Base-by-base conservation (phyloP, 192 early-diverging fungal genomes). In the Podila clonocystis region DNA sequence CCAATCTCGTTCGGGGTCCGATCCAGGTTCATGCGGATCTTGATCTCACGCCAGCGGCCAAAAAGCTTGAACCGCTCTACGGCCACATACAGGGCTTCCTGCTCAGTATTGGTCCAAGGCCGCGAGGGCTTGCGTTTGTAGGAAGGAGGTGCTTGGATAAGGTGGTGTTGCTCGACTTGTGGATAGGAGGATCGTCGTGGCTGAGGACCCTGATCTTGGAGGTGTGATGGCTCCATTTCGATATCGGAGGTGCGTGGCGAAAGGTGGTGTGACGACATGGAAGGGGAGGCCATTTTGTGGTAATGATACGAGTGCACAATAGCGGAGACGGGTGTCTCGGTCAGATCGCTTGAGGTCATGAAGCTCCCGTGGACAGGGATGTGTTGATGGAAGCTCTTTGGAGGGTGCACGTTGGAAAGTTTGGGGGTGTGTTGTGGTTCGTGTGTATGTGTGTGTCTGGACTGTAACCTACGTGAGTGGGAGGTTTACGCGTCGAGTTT, bases 301-400 rank as follows among this genome's bases (percentile, higher is more conserved):
- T 55, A 22, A 22, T 55, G 52, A 11, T 19, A 26, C 34, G 34
- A 36, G 34, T 36, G 34, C n/a, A 24, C 24, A 24, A 26, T 26
- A 55, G 52, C 11, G 0, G 52, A 55, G 52, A 55, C 52, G 8
- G 52, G 52, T 24, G 75, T 66, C 60, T 79, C 69, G 63, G 26
- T 72, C 30, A 63, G 71, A 50, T 79, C 75, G 26, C 75, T 72
- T 33, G 65, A 72, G 50, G 75, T 79, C 70, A 77, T 77, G 15
- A 28, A 62, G 62, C 65, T 55, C 52, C 52, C 52, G 52, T 24
- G 24, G n/a, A 26, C 6, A 55, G 52, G 52, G 52, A 55, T 55
- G 41, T 45, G 41, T 26, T 55, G 52, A 5, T 22, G 52, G 52
- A 24, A 55, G 24, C 52, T 55, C 52, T 26, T 55, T 55, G 52